A percentile compares a stretch with the other conserved stretches of the same genome.
These are phyloP conservation scores for Candida manassasensis DNA, from an alignment of 805 yeast species.

Conservation along the genomic window DNA sequence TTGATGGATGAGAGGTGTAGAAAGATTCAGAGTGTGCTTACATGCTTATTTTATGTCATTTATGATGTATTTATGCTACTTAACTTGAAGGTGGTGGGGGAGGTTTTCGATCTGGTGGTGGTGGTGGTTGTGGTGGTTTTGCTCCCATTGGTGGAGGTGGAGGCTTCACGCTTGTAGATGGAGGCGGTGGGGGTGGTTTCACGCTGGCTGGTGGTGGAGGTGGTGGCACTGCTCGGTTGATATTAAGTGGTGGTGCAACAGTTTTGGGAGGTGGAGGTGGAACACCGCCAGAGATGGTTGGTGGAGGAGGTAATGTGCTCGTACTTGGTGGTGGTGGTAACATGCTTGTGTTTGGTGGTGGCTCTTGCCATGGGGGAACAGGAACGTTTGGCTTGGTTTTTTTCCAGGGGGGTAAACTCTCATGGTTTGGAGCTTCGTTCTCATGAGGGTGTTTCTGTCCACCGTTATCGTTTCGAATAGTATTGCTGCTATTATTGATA, in stretches of 20 bases:
- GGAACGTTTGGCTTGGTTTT: constrained; percentile 16
- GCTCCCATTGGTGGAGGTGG: constrained; percentile 14
- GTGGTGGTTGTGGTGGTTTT: constrained; percentile 16
- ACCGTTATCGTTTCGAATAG: constrained; percentile 1
- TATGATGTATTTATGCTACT: constrained; percentile 1
- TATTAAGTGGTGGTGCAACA: too few relatives aligned
- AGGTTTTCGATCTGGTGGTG: constrained; percentile 16
- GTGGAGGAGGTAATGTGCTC: constrained; percentile 17
- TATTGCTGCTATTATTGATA: not conserved
- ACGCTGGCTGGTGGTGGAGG: constrained; percentile 12
- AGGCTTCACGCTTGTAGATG: constrained; percentile 10
- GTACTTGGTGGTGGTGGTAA: constrained; percentile 10
- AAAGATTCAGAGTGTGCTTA: too few relatives aligned
- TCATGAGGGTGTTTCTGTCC: not conserved
- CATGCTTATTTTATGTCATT: too few relatives aligned
- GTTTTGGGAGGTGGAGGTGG: constrained; percentile 6
- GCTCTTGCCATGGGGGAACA: constrained; percentile 23
- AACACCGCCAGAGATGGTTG: constrained; percentile 8
- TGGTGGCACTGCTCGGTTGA: constrained; percentile 7
- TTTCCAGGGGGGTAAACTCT: constrained; percentile 22
- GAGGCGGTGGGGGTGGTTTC: constrained; percentile 16
- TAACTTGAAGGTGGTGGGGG: constrained; percentile 21
- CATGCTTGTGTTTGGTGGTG: constrained; percentile 16
- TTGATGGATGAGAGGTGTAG: too few relatives aligned
- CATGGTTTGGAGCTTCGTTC: constrained; percentile 4